Conservation (phyloP, 1,139 yeast genomes). For the Blastobotrys elegans region DNA sequence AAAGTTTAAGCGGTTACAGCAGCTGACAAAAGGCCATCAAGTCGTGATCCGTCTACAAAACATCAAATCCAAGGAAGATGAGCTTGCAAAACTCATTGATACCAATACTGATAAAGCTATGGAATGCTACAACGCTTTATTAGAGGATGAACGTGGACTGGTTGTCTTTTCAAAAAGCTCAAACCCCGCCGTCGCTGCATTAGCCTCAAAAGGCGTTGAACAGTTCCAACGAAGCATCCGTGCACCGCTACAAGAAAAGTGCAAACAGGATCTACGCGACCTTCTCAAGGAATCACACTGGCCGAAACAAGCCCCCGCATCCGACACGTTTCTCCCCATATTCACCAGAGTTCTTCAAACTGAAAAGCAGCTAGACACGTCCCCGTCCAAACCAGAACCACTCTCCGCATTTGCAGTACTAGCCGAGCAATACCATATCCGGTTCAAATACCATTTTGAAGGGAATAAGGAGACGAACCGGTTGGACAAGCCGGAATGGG, state of each 20-base stretch:
- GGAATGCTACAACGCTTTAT: slow-evolving; percentile 5
- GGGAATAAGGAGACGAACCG: slow-evolving; percentile 57
- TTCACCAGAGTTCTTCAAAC: slow-evolving; percentile 17
- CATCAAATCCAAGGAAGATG: neutral
- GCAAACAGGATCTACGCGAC: slow-evolving; percentile 13
- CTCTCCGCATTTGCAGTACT: slow-evolving; percentile 58
- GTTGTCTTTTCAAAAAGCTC: slow-evolving; percentile 11
- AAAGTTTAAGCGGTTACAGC: slow-evolving; percentile 13
- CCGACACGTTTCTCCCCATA: slow-evolving; percentile 11
- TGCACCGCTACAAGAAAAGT: slow-evolving; percentile 13
- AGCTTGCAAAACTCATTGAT: slow-evolving; percentile 1
- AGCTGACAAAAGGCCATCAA: slow-evolving; percentile 15
- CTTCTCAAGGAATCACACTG: slow-evolving; percentile 21
- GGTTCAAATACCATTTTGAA: slow-evolving; percentile 75
- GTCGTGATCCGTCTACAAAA: slow-evolving; percentile 10
- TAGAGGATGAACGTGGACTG: slow-evolving; percentile 12
- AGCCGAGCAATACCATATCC: slow-evolving; percentile 50
- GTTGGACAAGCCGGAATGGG: slow-evolving; percentile 76
- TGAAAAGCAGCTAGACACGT: slow-evolving; percentile 11
- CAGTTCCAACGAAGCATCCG: slow-evolving; percentile 12
- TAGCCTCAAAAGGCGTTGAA: slow-evolving; percentile 16
- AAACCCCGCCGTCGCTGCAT: slow-evolving; percentile 12
- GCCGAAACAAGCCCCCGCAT: slow-evolving; percentile 23
- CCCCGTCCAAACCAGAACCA: slow-evolving; percentile 41
- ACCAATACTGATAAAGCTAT: slow-evolving; percentile 9